Evolutionary conservation across 2,329 filamentous ascomycete species (phyloP).

Genomic region (Purpureocillium takamizusanense): DNA sequence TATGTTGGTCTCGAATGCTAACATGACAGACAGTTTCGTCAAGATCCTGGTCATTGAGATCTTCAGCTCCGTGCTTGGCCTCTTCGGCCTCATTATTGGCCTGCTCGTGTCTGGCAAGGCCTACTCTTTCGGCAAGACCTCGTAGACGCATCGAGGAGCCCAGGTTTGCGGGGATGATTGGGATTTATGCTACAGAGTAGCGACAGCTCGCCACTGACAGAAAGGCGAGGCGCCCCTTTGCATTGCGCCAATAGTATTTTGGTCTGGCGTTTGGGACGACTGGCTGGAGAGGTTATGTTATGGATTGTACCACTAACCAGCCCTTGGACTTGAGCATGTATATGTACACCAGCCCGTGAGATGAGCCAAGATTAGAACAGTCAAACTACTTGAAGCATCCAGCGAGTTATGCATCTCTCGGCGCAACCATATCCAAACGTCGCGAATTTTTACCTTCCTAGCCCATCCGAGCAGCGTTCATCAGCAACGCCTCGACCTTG

Average conservation of each 20-base stretch:
- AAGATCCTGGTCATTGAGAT: constrained; percentile 99
- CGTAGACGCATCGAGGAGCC: background rate
- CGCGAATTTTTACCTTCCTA: no score
- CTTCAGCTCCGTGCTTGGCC: constrained; percentile 92
- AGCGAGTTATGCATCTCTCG: no score
- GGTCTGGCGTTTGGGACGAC: constrained; percentile 33
- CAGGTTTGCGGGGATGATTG: background rate
- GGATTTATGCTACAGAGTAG: background rate
- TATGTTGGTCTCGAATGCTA: constrained; percentile 7
- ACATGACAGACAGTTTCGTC: constrained; percentile 61
- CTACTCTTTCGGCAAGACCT: constrained; percentile 16
- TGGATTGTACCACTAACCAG: constrained; percentile 23
- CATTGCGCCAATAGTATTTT: constrained; percentile 26
- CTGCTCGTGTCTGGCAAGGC: constrained; percentile 82
- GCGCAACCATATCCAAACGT: no score
- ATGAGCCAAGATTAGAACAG: background rate
- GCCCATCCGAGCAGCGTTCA: constrained; percentile 41
- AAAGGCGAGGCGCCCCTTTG: constrained; percentile 9
- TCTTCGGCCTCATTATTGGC: constrained; percentile 94
- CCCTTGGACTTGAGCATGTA: constrained; percentile 9
- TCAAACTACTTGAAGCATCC: background rate
- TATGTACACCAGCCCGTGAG: constrained; percentile 24
- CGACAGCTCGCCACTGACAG: background rate
- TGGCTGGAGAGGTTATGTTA: constrained; percentile 21
- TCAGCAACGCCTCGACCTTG: constrained; percentile 69